phyloP scores from a whole-genome alignment of 2,329 filamentous ascomycete species.

The Ceratocystis harringtonii region DNA sequence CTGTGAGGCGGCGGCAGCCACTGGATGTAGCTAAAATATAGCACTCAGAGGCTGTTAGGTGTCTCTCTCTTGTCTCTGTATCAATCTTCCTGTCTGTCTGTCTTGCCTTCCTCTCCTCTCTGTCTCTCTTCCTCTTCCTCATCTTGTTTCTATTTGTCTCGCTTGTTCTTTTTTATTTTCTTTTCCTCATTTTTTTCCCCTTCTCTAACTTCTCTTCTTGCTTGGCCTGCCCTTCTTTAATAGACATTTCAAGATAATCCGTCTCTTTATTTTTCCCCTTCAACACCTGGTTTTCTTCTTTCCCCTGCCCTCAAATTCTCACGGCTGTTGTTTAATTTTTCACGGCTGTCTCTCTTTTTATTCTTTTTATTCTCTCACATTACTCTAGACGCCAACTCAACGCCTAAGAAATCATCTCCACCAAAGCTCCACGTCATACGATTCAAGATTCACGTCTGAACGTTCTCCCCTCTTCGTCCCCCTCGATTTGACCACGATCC shows the following conservation, averaged over 20 bases:
- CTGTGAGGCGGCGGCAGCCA: too few relatives aligned
- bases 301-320: background rate
- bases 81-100: background rate
- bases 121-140: background rate
- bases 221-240: conserved; percentile 2
- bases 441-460: background rate
- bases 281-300: background rate
- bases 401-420: conserved; percentile 1
- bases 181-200: background rate
- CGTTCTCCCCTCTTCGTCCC: background rate
- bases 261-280: conserved; percentile 1
- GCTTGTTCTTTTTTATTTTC: conserved; percentile 9
- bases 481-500: conserved; percentile 1
- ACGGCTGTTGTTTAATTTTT: background rate
- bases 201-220: conserved; percentile 8
- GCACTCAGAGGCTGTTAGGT: too few relatives aligned
- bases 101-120: conserved; percentile 1
- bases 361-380: background rate
- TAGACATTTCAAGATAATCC: conserved; percentile 3
- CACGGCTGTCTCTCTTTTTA: background rate
- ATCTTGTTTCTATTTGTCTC: background rate
- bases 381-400: background rate
- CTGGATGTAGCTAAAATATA: too few relatives aligned
- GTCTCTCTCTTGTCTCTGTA: too few relatives aligned
- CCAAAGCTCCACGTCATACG: conserved; percentile 15